Percentiles rank a stretch among this genome's conserved stretches.
phyloP scores from a whole-genome alignment of 352 stramenopile genomes.

The Phytopythium delawarense region DNA sequence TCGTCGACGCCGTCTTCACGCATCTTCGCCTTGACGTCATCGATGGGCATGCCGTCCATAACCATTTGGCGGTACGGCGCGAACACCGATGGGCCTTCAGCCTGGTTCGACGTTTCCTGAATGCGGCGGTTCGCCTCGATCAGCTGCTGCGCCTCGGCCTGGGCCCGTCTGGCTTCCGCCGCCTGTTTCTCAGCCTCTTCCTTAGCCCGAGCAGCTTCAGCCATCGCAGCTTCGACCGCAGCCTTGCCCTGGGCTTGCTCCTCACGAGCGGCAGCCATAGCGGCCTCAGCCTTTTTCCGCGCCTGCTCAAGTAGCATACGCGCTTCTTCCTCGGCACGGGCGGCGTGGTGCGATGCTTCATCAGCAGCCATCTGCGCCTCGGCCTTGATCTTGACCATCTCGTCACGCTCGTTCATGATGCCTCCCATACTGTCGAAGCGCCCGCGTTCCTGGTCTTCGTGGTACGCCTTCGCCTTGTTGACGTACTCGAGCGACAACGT shows the following conservation, averaged over 20 bases:
- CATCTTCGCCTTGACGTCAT: slow-evolving; percentile 76
- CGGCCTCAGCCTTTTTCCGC: slow-evolving; percentile 74
- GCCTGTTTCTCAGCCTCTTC: slow-evolving; percentile 80
- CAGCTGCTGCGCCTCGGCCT: slow-evolving; percentile 76
- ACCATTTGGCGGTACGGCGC: slow-evolving; percentile 65
- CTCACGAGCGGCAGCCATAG: slow-evolving; percentile 75
- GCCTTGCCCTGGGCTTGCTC: slow-evolving; percentile 80
- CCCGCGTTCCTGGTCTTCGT: slow-evolving; percentile 63
- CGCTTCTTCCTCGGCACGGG: slow-evolving; percentile 69
- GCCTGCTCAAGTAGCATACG: slow-evolving; percentile 71
- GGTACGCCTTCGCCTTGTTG: slow-evolving; percentile 78
- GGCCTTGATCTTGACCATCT: slow-evolving; percentile 81
- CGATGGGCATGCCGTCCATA: slow-evolving; percentile 58
- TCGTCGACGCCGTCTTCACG: slow-evolving; percentile 73
- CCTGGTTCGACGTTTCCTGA: slow-evolving; percentile 48
- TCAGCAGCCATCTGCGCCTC: slow-evolving; percentile 79
- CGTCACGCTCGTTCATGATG: slow-evolving; percentile 75
- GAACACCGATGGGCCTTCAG: slow-evolving; percentile 50
- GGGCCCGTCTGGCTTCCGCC: slow-evolving; percentile 62
- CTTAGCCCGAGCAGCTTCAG: slow-evolving; percentile 71
- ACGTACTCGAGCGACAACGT: slow-evolving; percentile 80
- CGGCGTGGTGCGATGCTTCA: slow-evolving; percentile 69
- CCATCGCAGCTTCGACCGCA: slow-evolving; percentile 80
- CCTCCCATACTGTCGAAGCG: slow-evolving; percentile 56
- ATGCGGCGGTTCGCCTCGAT: slow-evolving; percentile 86